These are phyloP conservation scores for Fusarium irregulare DNA, from an alignment of 2,329 filamentous ascomycete genomes.

Conservation along the genomic window DNA sequence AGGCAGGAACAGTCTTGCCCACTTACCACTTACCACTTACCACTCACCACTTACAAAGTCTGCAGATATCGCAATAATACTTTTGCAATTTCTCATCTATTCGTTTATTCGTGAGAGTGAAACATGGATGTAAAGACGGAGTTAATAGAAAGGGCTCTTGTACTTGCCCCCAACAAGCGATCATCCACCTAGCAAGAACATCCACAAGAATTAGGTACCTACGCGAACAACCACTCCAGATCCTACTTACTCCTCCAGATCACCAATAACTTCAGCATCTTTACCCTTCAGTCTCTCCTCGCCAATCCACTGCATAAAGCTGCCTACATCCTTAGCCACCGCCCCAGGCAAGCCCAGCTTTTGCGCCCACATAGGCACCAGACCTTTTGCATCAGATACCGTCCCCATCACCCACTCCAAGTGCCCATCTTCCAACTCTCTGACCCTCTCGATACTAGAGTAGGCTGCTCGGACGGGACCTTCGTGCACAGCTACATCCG, in stretches of 20 bases:
- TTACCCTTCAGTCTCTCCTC: conserved; percentile 53
- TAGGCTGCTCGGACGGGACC: conserved; percentile 68
- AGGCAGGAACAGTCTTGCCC: neutral
- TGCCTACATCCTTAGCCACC: conserved; percentile 76
- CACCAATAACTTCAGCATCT: conserved; percentile 22
- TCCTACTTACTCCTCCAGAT: conserved; percentile 6
- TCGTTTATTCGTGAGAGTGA: neutral
- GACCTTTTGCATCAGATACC: conserved; percentile 75
- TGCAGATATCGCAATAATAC: neutral
- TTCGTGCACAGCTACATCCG: conserved; percentile 54
- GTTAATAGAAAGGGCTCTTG: neutral
- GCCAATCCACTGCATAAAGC: conserved; percentile 73
- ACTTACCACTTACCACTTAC: neutral
- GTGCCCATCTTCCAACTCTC: conserved; percentile 55
- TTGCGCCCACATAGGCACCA: conserved; percentile 74
- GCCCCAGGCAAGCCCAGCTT: conserved; percentile 70
- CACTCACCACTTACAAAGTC: neutral
- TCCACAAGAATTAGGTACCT: neutral
- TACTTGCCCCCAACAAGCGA: neutral
- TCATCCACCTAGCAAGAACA: neutral
- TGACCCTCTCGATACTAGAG: conserved; percentile 72
- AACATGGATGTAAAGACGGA: neutral
- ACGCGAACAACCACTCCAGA: neutral
- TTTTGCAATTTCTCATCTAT: neutral
- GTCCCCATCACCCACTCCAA: conserved; percentile 85